Percentiles rank a stretch among this genome's conserved stretches.
Evolutionary conservation across 257 asterid genomes (phyloP).

Genomic region (Plantago major): DNA sequence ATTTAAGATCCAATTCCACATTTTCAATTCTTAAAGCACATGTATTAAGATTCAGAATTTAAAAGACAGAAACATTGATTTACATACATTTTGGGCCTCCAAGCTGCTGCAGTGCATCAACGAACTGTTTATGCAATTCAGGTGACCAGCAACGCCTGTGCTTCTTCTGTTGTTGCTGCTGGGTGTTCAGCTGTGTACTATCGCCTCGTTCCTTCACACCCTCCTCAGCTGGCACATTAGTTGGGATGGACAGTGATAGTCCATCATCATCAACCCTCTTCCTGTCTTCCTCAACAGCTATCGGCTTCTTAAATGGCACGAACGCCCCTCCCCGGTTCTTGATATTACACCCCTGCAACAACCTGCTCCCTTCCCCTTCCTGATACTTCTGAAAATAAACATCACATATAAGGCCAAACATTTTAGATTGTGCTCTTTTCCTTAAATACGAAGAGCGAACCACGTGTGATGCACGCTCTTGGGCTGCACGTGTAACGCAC

Average conservation of each 20-base stretch:
- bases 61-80: background rate
- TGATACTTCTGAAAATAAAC: conserved; percentile 22
- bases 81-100: conserved; percentile 57
- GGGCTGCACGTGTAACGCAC: too few species aligned
- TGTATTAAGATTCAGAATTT: background rate
- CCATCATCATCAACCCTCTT: conserved; percentile 22
- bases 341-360: conserved; percentile 11
- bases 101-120: conserved; percentile 49
- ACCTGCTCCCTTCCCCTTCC: conserved; percentile 18
- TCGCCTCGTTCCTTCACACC: conserved; percentile 4
- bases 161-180: conserved; percentile 39
- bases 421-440: too few species aligned
- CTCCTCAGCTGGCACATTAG: conserved; percentile 15
- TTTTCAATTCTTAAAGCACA: too few species aligned
- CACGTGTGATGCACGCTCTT: too few species aligned
- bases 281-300: background rate
- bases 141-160: conserved; percentile 73
- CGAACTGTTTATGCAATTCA: conserved; percentile 51
- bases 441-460: too few species aligned
- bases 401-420: background rate
- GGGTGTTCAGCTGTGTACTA: conserved; percentile 8
- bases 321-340: conserved; percentile 36
- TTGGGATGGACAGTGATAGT: conserved; percentile 26
- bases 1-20: too few species aligned
- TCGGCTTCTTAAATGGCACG: conserved; percentile 32